phyloP scores from a whole-genome alignment of 257 asterid species.

The Euphrasia confusa region DNA sequence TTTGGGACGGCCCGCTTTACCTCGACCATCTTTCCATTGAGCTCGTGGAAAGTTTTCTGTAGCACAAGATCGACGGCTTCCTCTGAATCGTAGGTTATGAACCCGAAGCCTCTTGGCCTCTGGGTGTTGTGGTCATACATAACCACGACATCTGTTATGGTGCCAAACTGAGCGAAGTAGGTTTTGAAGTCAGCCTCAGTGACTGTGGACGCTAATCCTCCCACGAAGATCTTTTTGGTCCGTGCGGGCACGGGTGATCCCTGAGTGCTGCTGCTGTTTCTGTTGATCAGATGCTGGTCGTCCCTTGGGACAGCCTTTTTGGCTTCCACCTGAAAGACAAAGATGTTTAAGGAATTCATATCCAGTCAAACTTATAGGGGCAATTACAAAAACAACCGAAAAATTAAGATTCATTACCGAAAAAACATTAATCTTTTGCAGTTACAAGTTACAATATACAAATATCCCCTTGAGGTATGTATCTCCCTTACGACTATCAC shows the following conservation, averaged over 20 bases:
- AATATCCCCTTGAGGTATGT: too few relatives aligned
- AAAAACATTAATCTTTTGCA: too few relatives aligned
- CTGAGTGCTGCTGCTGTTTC: constrained; percentile 68
- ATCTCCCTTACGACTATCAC: too few relatives aligned
- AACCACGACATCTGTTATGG: constrained; percentile 81
- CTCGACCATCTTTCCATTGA: constrained; percentile 60
- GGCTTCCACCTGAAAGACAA: constrained; percentile 66
- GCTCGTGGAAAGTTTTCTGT: constrained; percentile 51
- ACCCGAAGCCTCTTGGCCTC: constrained; percentile 59
- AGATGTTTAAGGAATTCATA: background rate
- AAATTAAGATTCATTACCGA: too few relatives aligned
- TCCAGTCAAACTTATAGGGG: too few relatives aligned
- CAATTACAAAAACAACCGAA: too few relatives aligned
- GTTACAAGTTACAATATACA: too few relatives aligned
- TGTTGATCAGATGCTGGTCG: constrained; percentile 54
- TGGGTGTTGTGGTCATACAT: constrained; percentile 94
- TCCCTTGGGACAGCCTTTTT: constrained; percentile 93
- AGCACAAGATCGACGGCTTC: constrained; percentile 48
- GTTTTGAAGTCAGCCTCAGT: constrained; percentile 75
- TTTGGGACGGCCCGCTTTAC: constrained; percentile 86
- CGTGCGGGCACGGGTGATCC: constrained; percentile 83
- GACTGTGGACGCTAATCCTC: constrained; percentile 90
- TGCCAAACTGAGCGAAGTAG: constrained; percentile 85
- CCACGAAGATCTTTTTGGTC: constrained; percentile 88
- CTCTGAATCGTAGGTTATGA: constrained; percentile 48